Evolutionary conservation across 176 grass and related monocot genomes (phyloP).

Genomic region (Carex parvula): DNA sequence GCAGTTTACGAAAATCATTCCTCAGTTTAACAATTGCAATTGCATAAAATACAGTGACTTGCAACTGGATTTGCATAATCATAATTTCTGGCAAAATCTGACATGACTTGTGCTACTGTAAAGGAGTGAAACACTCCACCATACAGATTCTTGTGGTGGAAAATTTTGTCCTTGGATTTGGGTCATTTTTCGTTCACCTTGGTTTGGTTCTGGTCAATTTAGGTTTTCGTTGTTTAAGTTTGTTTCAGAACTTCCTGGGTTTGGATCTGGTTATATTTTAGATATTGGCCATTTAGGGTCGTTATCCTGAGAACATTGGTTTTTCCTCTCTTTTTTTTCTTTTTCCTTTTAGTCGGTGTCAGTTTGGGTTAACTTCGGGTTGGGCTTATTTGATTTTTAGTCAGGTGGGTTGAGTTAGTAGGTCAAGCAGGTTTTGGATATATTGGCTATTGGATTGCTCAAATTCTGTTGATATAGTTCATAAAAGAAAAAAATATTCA

Average conservation of each 20-base stretch:
- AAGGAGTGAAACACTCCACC: background rate
- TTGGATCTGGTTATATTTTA: background rate
- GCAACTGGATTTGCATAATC: background rate
- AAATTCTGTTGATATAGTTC: background rate
- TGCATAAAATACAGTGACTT: background rate
- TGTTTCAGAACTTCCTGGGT: background rate
- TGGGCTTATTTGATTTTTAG: background rate
- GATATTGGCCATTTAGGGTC: background rate
- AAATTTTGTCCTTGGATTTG: background rate
- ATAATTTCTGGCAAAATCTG: background rate
- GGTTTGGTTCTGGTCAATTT: background rate
- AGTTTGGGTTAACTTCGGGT: background rate
- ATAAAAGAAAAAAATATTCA: background rate
- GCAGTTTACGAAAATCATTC: constrained; percentile 3
- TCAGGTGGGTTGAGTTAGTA: background rate
- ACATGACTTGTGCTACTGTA: background rate
- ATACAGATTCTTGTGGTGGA: background rate
- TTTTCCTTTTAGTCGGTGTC: background rate
- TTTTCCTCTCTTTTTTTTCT: background rate
- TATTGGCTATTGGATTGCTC: background rate
- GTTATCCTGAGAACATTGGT: background rate
- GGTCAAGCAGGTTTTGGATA: background rate
- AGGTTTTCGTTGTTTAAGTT: background rate
- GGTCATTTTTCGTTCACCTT: background rate
- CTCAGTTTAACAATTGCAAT: background rate